Evolutionary conservation across 2,329 filamentous ascomycete species (phyloP).

Genomic region (Ascochyta clinopodiicola): DNA sequence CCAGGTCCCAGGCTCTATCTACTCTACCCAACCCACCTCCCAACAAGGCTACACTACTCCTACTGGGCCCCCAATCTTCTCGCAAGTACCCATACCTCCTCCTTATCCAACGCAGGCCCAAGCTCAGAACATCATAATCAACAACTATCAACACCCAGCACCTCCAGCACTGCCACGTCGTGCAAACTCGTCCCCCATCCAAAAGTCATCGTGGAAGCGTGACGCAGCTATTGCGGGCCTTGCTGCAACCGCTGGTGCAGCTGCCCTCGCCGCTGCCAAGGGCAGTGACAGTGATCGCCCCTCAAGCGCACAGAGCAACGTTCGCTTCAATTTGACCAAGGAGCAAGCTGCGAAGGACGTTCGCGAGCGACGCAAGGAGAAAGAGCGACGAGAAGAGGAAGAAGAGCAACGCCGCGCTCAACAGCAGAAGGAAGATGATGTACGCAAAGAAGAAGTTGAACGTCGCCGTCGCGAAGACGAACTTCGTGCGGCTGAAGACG

Average conservation of each 20-base stretch:
- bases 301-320: constrained; percentile 51
- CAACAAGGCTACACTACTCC: constrained; percentile 51
- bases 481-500: constrained; percentile 24
- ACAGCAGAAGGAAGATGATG: constrained; percentile 27
- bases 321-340: constrained; percentile 64
- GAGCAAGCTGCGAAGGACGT: constrained; percentile 61
- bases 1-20: constrained; percentile 73
- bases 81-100: constrained; percentile 31
- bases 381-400: constrained; percentile 34
- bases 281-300: constrained; percentile 28
- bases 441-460: constrained; percentile 24
- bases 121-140: constrained; percentile 28
- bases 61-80: constrained; percentile 50
- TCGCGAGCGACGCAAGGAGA: constrained; percentile 41
- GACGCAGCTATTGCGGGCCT: constrained; percentile 54
- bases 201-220: constrained; percentile 47
- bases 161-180: constrained; percentile 45
- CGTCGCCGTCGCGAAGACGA: constrained; percentile 22
- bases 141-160: constrained; percentile 23
- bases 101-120: constrained; percentile 29
- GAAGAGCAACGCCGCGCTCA: constrained; percentile 36
- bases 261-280: constrained; percentile 45
- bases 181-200: constrained; percentile 56
- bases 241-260: constrained; percentile 53
- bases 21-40: constrained; percentile 56